Percentiles rank a stretch among this genome's conserved stretches.
Conservation (phyloP, 2,329 filamentous ascomycete genomes). For the Nemania serpens region DNA sequence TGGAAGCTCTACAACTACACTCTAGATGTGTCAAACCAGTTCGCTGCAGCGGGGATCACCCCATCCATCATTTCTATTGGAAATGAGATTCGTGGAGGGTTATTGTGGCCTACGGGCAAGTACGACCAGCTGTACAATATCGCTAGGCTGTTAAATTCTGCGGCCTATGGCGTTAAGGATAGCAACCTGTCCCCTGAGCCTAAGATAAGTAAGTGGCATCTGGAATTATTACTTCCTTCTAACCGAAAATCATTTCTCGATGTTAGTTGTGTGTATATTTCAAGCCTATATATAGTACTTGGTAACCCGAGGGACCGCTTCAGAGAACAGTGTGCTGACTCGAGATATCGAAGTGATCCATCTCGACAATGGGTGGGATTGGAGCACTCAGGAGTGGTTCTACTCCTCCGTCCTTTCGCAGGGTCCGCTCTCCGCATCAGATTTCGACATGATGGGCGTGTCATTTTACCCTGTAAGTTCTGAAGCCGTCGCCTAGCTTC, state of each 20-base stretch:
- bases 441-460: conserved; percentile 74
- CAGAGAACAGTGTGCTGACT: conserved; percentile 8
- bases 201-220: conserved; percentile 55
- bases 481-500: neutral
- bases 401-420: conserved; percentile 50
- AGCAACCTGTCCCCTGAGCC: conserved; percentile 60
- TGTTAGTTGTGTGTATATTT: neutral
- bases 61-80: conserved; percentile 71
- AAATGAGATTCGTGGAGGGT: conserved; percentile 71
- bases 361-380: conserved; percentile 77
- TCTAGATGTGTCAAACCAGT: conserved; percentile 62
- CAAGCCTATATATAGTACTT: neutral
- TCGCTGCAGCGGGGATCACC: conserved; percentile 58
- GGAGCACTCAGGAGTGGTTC: conserved; percentile 67
- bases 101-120: conserved; percentile 68
- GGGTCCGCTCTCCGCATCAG: conserved; percentile 48
- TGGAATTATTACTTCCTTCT: neutral
- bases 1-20: conserved; percentile 74
- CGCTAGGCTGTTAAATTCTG: conserved; percentile 66
- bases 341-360: conserved; percentile 59
- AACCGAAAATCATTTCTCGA: neutral
- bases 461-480: conserved; percentile 68
- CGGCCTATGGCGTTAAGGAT: conserved; percentile 67
- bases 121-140: conserved; percentile 63
- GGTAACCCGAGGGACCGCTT: too few species aligned